Percentiles rank a stretch among this genome's conserved stretches.
Evolutionary conservation across 1,284 basidiomycete genomes (phyloP).

Genomic region (Vanrija pseudolonga): DNA sequence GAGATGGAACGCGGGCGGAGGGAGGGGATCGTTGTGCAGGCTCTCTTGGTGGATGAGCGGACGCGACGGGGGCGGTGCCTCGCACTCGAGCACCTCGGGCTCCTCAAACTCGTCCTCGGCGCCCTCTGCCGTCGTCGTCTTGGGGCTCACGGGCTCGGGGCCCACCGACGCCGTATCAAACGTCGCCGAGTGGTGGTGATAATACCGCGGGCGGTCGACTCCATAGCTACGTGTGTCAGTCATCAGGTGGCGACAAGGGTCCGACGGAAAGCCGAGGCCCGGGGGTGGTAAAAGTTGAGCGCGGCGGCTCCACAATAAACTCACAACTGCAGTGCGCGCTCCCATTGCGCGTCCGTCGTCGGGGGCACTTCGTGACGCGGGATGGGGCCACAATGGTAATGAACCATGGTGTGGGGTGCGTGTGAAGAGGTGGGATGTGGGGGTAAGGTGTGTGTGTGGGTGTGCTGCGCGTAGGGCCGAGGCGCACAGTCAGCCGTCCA

Average conservation of each 20-base stretch:
- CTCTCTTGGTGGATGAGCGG: constrained; percentile 6
- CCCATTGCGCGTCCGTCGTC: constrained; percentile 21
- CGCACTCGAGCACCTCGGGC: background rate
- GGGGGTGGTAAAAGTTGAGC: too few relatives aligned
- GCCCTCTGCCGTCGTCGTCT: background rate
- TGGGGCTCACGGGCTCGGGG: background rate
- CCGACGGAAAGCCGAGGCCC: too few relatives aligned
- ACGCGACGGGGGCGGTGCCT: background rate
- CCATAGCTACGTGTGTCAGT: constrained; percentile 3
- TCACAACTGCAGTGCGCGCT: constrained; percentile 15
- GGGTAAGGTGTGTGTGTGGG: background rate
- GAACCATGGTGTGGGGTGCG: background rate
- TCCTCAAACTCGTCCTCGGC: background rate
- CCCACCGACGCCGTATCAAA: too few relatives aligned
- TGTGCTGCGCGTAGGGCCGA: too few relatives aligned
- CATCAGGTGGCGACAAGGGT: background rate
- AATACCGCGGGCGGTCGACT: background rate
- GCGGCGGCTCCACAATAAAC: background rate
- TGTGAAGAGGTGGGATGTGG: background rate
- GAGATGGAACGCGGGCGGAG: too few relatives aligned
- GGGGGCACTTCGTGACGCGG: constrained; percentile 13
- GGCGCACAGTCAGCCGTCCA: too few relatives aligned
- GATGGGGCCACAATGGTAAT: background rate
- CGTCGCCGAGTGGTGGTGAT: too few relatives aligned
- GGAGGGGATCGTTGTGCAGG: background rate